phyloP scores from a whole-genome alignment of 495 filamentous ascomycete genomes.

The Daldinia grandis region DNA sequence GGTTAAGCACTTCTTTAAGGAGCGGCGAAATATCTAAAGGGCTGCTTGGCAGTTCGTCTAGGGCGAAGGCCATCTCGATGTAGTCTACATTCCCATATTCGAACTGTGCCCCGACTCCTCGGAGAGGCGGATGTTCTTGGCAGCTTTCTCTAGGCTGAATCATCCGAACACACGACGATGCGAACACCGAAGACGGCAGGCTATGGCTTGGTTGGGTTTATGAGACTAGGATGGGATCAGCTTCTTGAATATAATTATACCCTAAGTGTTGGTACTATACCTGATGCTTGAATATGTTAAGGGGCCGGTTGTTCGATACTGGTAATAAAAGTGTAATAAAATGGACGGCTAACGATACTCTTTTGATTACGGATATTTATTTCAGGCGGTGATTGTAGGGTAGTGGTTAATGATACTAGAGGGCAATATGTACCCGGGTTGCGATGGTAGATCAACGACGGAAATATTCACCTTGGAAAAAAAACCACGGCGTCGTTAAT shows the following conservation, averaged over 20 bases:
- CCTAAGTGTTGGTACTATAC: neutral
- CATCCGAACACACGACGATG: neutral
- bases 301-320: neutral
- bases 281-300: neutral
- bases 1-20: constrained; percentile 11
- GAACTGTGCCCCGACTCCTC: constrained; percentile 27
- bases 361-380: neutral
- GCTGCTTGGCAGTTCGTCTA: constrained; percentile 6
- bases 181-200: neutral
- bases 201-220: constrained; percentile 3
- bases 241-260: neutral
- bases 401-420: neutral
- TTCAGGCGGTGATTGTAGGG: neutral
- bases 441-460: neutral
- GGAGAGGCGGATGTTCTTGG: constrained; percentile 6
- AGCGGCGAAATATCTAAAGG: neutral
- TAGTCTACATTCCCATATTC: neutral
- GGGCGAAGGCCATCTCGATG: neutral
- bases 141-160: neutral
- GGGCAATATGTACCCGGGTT: neutral
- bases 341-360: neutral
- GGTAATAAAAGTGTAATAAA: neutral
- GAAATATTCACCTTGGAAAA: neutral
- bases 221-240: neutral
- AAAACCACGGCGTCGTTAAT: neutral